Evolutionary conservation across 2,329 filamentous ascomycete species (phyloP), one percentile per base, ranked within the genome.

Genomic region (Fusarium setosum): DNA sequence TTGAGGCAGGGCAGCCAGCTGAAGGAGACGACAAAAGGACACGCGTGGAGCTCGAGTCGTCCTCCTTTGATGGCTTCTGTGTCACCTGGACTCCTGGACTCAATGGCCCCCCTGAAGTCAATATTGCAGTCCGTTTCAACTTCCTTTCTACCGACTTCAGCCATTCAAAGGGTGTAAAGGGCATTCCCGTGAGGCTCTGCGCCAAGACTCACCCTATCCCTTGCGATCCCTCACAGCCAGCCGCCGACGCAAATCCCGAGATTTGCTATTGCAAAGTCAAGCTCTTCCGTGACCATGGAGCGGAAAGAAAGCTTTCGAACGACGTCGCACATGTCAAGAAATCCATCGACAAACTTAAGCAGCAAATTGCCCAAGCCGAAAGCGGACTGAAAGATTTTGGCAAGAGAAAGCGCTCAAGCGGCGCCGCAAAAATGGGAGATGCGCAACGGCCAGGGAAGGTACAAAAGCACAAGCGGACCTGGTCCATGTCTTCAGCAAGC

Each of bases 61-160:
- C 92, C 4, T 97, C 94, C 0, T 97, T 97, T 67, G 95, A 98
- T 74, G 94, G 95, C 1, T 98, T 98, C 75, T 95, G 91, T 7
- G 93, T 98, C 5, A 87, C 90, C 6, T 98, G 95, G 95, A 92
- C 90, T 0, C 91, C 93, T 0, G 90, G 89, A 5, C 78, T 86
- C 38, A 90, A 89, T 47, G 89, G 90, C 0, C 79, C 82, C 0
- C 82, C 91, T 4, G 94, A 97, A 71, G 96, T 94, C 76, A 92
- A 89, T 47, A 88, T 99, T 56, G 92, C 94, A 9, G 93, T 98
- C 12, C 92, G 96, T 42, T 99, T 98, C 84, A 99, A 99, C 80
- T 99, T 99, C 75, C 84, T 99, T 1, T 99, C 96, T 1, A 99
- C 96, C 9, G 96, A 99, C 75, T 99, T 98, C 76, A 98, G 95